Evolutionary conservation across 2,329 filamentous ascomycete species (phyloP).

Genomic region (Ilyonectria mors-panacis): DNA sequence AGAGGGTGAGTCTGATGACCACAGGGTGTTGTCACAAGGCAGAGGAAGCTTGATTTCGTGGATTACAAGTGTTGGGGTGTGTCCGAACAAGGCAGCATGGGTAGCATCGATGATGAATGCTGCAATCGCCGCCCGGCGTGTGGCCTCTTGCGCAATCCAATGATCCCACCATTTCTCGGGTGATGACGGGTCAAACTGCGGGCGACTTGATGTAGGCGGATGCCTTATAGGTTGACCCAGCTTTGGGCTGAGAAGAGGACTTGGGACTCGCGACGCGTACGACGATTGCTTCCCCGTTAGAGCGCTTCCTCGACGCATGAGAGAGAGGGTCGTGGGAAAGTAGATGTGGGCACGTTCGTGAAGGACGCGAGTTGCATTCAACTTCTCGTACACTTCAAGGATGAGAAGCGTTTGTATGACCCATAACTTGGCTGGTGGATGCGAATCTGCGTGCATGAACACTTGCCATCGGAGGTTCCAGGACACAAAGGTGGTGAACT

Average conservation of each 20-base stretch:
- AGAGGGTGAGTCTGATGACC: conserved; percentile 49
- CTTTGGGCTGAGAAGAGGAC: conserved; percentile 43
- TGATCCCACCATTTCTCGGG: conserved; percentile 51
- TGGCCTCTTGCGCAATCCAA: conserved; percentile 50
- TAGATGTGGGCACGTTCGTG: conserved; percentile 50
- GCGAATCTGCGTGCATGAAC: conserved; percentile 49
- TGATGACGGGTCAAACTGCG: conserved; percentile 37
- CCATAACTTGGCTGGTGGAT: conserved; percentile 48
- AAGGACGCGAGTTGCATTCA: conserved; percentile 47
- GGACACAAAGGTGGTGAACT: conserved; percentile 49
- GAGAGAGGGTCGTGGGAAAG: conserved; percentile 47
- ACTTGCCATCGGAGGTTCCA: conserved; percentile 50
- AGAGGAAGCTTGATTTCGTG: conserved; percentile 49
- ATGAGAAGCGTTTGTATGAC: conserved; percentile 48
- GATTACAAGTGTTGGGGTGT: conserved; percentile 48
- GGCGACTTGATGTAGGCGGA: conserved; percentile 28
- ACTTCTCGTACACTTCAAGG: conserved; percentile 47
- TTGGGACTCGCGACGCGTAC: conserved; percentile 45
- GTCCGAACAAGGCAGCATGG: conserved; percentile 48
- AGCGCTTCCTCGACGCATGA: conserved; percentile 48
- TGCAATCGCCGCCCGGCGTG: conserved; percentile 45
- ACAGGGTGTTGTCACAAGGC: conserved; percentile 48
- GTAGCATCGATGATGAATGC: conserved; percentile 50
- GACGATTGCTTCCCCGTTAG: conserved; percentile 48
- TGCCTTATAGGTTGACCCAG: conserved; percentile 33